These are phyloP conservation scores for Phytophthora fragariae DNA, from an alignment of 352 stramenopile species.

Conservation along the genomic window DNA sequence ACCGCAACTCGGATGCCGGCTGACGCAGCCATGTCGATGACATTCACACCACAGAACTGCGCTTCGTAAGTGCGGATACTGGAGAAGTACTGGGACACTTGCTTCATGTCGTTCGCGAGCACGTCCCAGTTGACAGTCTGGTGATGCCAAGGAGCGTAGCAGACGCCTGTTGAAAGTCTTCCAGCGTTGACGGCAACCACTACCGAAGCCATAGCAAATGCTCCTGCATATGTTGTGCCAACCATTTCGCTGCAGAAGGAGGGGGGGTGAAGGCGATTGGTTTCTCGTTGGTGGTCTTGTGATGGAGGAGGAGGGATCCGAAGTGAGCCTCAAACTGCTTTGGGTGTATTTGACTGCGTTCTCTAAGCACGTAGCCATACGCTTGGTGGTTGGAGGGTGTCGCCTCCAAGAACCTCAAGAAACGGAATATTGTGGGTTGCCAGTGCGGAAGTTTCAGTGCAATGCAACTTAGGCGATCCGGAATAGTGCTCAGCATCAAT, in stretches of 20 bases:
- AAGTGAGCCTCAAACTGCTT: neutral
- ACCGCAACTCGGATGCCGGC: conserved; percentile 58
- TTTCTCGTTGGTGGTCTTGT: neutral
- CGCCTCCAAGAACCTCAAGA: too few relatives aligned
- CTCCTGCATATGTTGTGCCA: neutral
- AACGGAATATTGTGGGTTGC: too few relatives aligned
- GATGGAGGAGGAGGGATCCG: neutral
- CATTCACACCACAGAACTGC: conserved; percentile 52
- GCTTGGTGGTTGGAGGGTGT: neutral
- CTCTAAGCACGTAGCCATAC: neutral
- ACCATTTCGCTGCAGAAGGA: neutral
- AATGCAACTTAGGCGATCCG: too few relatives aligned
- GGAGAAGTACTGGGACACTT: conserved; percentile 49
- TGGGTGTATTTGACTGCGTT: neutral
- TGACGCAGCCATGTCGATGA: conserved; percentile 41
- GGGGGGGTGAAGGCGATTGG: neutral
- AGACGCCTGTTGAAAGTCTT: conserved; percentile 33
- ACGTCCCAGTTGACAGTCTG: conserved; percentile 33
- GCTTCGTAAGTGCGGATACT: conserved; percentile 67
- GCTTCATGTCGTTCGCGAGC: conserved; percentile 37
- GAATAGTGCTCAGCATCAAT: too few relatives aligned
- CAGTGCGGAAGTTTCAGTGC: too few relatives aligned
- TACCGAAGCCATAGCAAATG: neutral
- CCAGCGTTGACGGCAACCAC: neutral
- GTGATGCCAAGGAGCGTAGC: conserved; percentile 69